Evolutionary conservation across 225 moss, liverwort and hornwort genomes (phyloP), one percentile per base, ranked within the genome.

Genomic region (Asterella californica): DNA sequence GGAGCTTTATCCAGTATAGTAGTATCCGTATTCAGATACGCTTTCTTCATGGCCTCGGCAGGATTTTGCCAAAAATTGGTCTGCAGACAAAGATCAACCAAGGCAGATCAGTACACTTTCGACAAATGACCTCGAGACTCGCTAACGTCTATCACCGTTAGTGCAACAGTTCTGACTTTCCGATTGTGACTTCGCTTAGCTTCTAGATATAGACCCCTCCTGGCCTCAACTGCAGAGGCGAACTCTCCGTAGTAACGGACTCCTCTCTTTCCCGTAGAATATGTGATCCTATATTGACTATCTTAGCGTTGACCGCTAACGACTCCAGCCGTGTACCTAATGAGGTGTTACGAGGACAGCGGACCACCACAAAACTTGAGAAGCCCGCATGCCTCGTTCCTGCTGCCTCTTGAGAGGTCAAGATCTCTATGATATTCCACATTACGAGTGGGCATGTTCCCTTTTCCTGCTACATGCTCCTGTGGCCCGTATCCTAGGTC

Each of bases 11-110:
- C 88, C 83, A 99, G 83, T 63, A 99, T 99, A 61, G 29, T 62
- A 8, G 55, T 88, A 86, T 99, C 94, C 22, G 97, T 99, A 54
- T 79, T 82, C 79, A 91, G 76, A 55, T 99, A 99, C 24, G 97
- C 97, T 30, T 94, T 89, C 82, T 83, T 76, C 75, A 99, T 95
- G 62, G 97, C 97, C 76, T 30, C 86, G 50, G 79, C 83, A 11
- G 97, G 91, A 88, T 93, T 81, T 48, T 70, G 88, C 93, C 91
- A 93, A 81, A 99, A 99, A 27, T 54, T 88, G 81, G 22, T 84
- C 97, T 99, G 89, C 55, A 77, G 34, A 52, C 61, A 3, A 72
- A 4, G 34, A 47, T 34, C 70, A 33, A 32, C 34, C 34, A 52
- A 33, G 15, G 33, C 14, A 15, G 9, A 67, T 67, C 12, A 67